A percentile compares a stretch with the other conserved stretches of the same genome.
Conservation (phyloP, 192 early-diverging fungal genomes). For the Endogone sp. region DNA sequence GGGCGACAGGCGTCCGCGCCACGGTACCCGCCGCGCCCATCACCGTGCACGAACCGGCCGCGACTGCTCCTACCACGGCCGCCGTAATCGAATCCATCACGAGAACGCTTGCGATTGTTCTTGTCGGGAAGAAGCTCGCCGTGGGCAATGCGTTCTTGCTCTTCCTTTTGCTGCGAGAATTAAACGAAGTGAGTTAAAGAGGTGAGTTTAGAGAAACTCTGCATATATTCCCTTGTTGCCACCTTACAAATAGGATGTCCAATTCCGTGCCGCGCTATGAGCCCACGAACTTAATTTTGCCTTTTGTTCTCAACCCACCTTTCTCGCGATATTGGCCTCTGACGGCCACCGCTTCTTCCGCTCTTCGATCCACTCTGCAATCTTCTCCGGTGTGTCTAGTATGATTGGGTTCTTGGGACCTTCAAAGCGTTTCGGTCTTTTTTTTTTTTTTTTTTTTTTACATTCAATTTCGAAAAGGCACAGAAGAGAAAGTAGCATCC, state of each 20-base stretch:
- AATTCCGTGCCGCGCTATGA: no score
- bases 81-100: not conserved
- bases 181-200: not conserved
- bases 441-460: no score
- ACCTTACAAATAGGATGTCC: no score
- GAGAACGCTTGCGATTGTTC: not conserved
- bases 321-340: conserved; percentile 57
- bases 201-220: not conserved
- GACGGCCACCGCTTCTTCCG: conserved; percentile 79
- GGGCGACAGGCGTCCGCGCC: no score
- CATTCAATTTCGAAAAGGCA: not conserved
- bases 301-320: no score
- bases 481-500: not conserved
- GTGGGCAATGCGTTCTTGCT: conserved; percentile 19
- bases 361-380: conserved; percentile 80
- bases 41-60: not conserved
- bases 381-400: conserved; percentile 65
- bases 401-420: not conserved
- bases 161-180: conserved; percentile 29
- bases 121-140: conserved; percentile 27
- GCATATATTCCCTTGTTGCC: no score
- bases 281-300: no score
- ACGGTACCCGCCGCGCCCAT: not conserved
- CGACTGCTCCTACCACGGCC: not conserved
- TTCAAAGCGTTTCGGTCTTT: not conserved